These are phyloP conservation scores for Skeletonema tropicum DNA, from an alignment of 108 stramenopile genomes.

Conservation along the genomic window DNA sequence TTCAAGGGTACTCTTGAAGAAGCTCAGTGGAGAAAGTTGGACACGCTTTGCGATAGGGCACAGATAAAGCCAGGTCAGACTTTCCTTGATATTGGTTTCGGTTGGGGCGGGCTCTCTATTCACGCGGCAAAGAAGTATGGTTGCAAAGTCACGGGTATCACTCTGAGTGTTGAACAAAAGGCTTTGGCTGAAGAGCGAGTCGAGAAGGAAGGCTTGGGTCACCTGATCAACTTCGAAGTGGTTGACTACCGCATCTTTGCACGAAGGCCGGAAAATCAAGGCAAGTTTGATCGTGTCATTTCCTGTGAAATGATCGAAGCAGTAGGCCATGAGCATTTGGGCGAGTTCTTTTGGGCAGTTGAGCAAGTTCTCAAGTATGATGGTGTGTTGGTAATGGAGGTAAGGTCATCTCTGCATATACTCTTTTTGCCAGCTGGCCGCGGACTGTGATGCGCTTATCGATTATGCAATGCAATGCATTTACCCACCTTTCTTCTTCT, in stretches of 20 bases:
- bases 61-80: constrained; percentile 76
- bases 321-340: constrained; percentile 93
- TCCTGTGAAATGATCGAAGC: constrained; percentile 99
- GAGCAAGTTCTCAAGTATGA: constrained; percentile 85
- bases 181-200: constrained; percentile 89
- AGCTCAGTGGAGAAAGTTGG: constrained; percentile 96
- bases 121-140: constrained; percentile 91
- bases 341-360: constrained; percentile 91
- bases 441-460: too few species aligned
- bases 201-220: constrained; percentile 70
- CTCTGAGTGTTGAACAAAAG: constrained; percentile 93
- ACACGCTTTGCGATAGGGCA: constrained; percentile 83
- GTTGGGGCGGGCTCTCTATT: constrained; percentile 95
- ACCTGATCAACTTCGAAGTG: constrained; percentile 90
- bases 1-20: constrained; percentile 84
- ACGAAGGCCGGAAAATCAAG: constrained; percentile 59
- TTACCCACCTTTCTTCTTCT: neutral
- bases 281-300: constrained; percentile 91
- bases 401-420: neutral
- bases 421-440: too few species aligned
- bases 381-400: constrained; percentile 95
- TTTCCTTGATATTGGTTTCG: constrained; percentile 95
- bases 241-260: constrained; percentile 92
- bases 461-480: too few species aligned
- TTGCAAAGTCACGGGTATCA: constrained; percentile 92